Percentiles rank a stretch among this genome's conserved stretches.
phyloP scores from a whole-genome alignment of 805 yeast genomes.

The Diddensiella caesifluorescens region DNA sequence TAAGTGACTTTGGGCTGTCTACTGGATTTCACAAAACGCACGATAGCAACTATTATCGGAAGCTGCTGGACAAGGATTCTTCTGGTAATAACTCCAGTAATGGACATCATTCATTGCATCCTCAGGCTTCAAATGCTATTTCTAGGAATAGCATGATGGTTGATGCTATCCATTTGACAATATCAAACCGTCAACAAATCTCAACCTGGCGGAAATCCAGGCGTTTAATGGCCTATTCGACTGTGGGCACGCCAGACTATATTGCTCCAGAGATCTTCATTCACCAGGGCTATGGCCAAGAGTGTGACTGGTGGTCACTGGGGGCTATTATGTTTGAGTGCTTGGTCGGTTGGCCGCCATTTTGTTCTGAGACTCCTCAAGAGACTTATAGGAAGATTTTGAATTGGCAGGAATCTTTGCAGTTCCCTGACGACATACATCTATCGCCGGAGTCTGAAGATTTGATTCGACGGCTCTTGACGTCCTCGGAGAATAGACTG shows the following conservation, averaged over 20 bases:
- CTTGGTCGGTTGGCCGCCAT: constrained; percentile 95
- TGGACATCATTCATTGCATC: constrained; percentile 1
- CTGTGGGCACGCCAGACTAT: constrained; percentile 95
- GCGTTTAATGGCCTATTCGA: constrained; percentile 89
- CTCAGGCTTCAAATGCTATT: constrained; percentile 9
- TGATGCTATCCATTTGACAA: constrained; percentile 91
- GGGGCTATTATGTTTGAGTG: constrained; percentile 98
- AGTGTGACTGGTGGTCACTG: constrained; percentile 97
- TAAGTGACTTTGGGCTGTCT: constrained; percentile 72
- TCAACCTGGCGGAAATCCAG: constrained; percentile 94
- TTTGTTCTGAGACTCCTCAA: constrained; percentile 90
- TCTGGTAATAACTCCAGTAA: constrained; percentile 20
- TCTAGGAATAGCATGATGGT: constrained; percentile 79
- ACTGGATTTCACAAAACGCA: constrained; percentile 95
- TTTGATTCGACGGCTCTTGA: constrained; percentile 67
- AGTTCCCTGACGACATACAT: constrained; percentile 88
- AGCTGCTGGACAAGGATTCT: constrained; percentile 64
- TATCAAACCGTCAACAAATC: constrained; percentile 91
- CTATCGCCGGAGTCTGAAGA: constrained; percentile 86
- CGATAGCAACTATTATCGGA: constrained; percentile 80
- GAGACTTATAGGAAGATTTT: constrained; percentile 88
- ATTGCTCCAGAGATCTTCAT: constrained; percentile 93
- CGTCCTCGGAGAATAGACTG: constrained; percentile 70
- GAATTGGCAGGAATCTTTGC: constrained; percentile 84
- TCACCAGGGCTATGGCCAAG: constrained; percentile 93